These are phyloP conservation scores for Poronia punctata DNA, from an alignment of 495 filamentous ascomycete species.

Conservation along the genomic window DNA sequence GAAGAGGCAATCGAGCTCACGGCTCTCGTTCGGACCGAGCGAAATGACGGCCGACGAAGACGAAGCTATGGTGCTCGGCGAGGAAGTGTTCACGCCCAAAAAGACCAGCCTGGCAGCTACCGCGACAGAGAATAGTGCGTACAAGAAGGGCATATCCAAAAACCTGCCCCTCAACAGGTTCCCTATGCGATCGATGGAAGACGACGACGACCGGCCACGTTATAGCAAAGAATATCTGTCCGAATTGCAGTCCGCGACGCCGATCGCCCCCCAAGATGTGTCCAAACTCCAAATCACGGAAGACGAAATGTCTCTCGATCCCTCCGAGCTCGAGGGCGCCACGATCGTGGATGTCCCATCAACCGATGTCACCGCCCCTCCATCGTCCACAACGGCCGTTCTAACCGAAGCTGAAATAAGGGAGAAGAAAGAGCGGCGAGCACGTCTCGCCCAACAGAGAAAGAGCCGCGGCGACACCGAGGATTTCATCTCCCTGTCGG, in stretches of 20 bases:
- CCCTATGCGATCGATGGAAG: conserved; percentile 49
- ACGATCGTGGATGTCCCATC: conserved; percentile 51
- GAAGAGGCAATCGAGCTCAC: conserved; percentile 56
- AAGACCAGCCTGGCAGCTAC: conserved; percentile 62
- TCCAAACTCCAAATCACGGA: conserved; percentile 28
- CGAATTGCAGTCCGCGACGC: conserved; percentile 76
- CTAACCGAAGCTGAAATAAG: conserved; percentile 83
- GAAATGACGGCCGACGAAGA: conserved; percentile 47
- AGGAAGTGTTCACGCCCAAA: conserved; percentile 59
- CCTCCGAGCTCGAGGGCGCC: conserved; percentile 49
- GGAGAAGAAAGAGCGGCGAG: conserved; percentile 85
- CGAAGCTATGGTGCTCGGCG: conserved; percentile 34
- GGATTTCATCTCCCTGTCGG: conserved; percentile 74
- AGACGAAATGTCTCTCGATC: conserved; percentile 46
- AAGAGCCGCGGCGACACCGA: conserved; percentile 29
- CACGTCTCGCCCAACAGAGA: conserved; percentile 65
- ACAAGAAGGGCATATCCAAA: conserved; percentile 41
- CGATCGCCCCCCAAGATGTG: conserved; percentile 61
- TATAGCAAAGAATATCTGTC: conserved; percentile 85
- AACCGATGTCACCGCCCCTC: conserved; percentile 2
- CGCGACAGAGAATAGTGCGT: conserved; percentile 64
- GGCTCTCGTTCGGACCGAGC: conserved; percentile 69
- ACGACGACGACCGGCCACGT: conserved; percentile 63
- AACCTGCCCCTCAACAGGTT: conserved; percentile 40
- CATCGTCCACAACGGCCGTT: conserved; percentile 38